Evolutionary conservation across 2,329 filamentous ascomycete genomes (phyloP), one percentile per base, ranked within the genome.

Genomic region (Oidium heveae): DNA sequence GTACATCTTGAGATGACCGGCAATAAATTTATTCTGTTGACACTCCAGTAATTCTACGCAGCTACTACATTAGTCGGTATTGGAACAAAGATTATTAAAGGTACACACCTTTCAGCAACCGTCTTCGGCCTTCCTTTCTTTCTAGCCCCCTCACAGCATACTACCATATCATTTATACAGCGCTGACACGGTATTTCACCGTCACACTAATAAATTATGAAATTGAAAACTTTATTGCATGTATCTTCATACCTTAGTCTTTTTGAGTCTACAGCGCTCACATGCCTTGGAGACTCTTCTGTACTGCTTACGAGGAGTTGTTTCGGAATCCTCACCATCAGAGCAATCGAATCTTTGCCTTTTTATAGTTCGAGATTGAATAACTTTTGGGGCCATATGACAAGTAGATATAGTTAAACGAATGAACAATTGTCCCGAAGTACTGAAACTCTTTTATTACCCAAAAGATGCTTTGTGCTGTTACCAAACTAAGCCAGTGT

Each of bases 61-160:
- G 55, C 75, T 78, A 59, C 12, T 55, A 47, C 22, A 51, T 34
- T 8, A 56, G 18, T 32, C 53, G 53, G 56, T 55, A 56, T 52
- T 47, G 12, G n/a, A 22, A 9, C 55, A 52, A 28, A 22, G 52
- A 34, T 44, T 32, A 28, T 32, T 46, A 20, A 34, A 24, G 39
- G 15, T 20, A 63, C 72, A 56, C 71, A 79, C 72, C 77, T 77
- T 69, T 74, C 68, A 12, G 77, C 77, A 50, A 80, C 64, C 66
- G 80, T 76, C 68, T 81, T 81, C 64, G 77, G 80, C 61, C 80
- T 77, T n/a, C 76, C 76, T 74, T 80, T 80, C 63, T 80, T 80
- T 58, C 77, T 69, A 15, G 75, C 73, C 8, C 77, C 77, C 16
- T 76, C 76, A 8, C 75, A 79, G 66, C 77, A 80, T 20, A 80